A percentile compares a stretch with the other conserved stretches of the same genome.
Evolutionary conservation across 2,329 filamentous ascomycete genomes (phyloP).

Genomic region (Neonectria ditissima): DNA sequence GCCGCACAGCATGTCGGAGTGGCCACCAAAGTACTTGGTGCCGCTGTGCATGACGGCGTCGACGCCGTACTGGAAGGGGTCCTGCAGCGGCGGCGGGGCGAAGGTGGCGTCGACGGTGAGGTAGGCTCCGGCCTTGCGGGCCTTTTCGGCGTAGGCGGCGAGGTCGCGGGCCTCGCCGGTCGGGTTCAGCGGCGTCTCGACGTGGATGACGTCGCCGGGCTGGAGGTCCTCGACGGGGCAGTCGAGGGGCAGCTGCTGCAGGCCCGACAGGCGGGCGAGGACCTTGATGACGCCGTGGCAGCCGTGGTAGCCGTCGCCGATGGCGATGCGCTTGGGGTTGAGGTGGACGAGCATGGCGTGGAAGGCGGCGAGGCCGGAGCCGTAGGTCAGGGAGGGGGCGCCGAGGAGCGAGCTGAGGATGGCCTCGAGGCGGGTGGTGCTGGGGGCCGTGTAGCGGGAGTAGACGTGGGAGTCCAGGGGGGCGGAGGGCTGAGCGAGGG

Average conservation of each 20-base stretch:
- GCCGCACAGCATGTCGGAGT: constrained; percentile 93
- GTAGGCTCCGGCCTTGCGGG: constrained; percentile 77
- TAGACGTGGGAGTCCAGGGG: constrained; percentile 79
- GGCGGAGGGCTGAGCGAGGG: constrained; percentile 57
- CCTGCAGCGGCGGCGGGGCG: constrained; percentile 87
- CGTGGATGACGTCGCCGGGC: constrained; percentile 85
- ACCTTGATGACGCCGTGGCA: constrained; percentile 87
- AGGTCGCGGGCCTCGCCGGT: constrained; percentile 85
- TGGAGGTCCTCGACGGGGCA: constrained; percentile 74
- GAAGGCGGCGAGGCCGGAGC: constrained; percentile 87
- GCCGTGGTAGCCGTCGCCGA: constrained; percentile 91
- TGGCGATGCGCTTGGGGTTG: constrained; percentile 85
- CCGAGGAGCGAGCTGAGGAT: constrained; percentile 80
- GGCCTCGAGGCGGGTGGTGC: constrained; percentile 85
- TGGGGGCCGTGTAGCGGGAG: constrained; percentile 83
- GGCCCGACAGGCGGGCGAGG: constrained; percentile 79
- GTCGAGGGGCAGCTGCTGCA: constrained; percentile 78
- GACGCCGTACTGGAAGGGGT: constrained; percentile 84
- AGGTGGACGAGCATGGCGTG: constrained; percentile 87
- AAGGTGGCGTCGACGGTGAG: constrained; percentile 93
- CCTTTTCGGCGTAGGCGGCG: constrained; percentile 75
- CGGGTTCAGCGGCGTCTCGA: constrained; percentile 95
- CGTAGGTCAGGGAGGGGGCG: constrained; percentile 79
- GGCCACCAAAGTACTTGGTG: constrained; percentile 96
- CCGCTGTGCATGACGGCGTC: constrained; percentile 93